A percentile compares a stretch with the other conserved stretches of the same genome.
phyloP scores from a whole-genome alignment of 192 early-diverging fungal genomes.

The Backusella macrospora region DNA sequence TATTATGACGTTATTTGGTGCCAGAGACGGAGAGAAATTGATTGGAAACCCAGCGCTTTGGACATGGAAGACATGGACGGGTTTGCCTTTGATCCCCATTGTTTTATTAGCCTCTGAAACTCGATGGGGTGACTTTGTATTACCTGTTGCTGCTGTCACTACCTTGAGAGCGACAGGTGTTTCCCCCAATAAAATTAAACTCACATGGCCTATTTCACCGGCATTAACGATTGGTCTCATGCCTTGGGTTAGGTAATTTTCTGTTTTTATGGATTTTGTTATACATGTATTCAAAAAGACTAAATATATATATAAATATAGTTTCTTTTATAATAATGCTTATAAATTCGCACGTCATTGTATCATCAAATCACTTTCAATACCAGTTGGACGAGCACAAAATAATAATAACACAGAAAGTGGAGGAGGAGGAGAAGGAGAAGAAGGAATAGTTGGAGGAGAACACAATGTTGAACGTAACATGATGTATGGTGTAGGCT shows the following conservation, averaged over 20 bases:
- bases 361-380: constrained; percentile 14
- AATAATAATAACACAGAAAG: constrained; percentile 21
- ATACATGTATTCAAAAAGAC: too few species aligned
- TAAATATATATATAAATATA: background rate
- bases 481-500: constrained; percentile 57
- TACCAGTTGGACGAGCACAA: constrained; percentile 1
- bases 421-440: background rate
- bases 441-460: background rate
- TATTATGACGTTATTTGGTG: constrained; percentile 66
- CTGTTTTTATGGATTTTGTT: too few species aligned
- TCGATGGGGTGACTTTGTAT: constrained; percentile 55
- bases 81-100: constrained; percentile 52
- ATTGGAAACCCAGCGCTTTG: constrained; percentile 57
- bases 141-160: constrained; percentile 65
- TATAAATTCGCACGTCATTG: constrained; percentile 18
- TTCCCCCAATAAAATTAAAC: constrained; percentile 51
- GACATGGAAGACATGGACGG: constrained; percentile 66
- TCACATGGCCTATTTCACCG: constrained; percentile 64
- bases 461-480: constrained; percentile 41
- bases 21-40: constrained; percentile 59
- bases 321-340: constrained; percentile 21
- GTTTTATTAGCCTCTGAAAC: constrained; percentile 64
- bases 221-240: constrained; percentile 61
- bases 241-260: constrained; percentile 57
- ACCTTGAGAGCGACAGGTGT: constrained; percentile 46